phyloP scores from a whole-genome alignment of 768 basidiomycete species.

The Phaffia tasmanica region DNA sequence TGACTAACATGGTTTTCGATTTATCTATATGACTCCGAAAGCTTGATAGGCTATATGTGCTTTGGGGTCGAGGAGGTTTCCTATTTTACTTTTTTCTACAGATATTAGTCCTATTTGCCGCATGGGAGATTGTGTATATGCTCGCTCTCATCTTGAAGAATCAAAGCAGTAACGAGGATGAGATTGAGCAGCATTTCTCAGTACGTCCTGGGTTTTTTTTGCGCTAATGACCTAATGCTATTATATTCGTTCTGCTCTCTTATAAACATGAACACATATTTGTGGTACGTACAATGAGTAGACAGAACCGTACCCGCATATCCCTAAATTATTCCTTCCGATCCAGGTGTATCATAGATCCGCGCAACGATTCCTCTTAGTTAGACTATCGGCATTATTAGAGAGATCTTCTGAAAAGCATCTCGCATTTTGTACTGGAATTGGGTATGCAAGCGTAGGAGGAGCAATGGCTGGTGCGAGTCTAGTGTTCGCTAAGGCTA shows the following conservation, averaged over 20 bases:
- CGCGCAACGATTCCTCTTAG: not conserved
- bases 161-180: not conserved
- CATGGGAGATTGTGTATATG: conserved; percentile 6
- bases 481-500: conserved; percentile 15
- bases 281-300: not conserved
- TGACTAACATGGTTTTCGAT: too few relatives aligned
- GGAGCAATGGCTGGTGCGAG: conserved; percentile 13
- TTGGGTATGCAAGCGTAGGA: conserved; percentile 17
- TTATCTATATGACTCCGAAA: not conserved
- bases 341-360: not conserved
- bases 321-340: conserved; percentile 5
- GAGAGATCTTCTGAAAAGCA: not conserved
- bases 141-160: conserved; percentile 11
- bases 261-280: not conserved
- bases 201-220: not conserved
- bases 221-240: not conserved
- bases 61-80: conserved; percentile 13
- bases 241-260: not conserved
- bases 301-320: not conserved
- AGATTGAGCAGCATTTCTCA: conserved; percentile 4
- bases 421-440: conserved; percentile 8
- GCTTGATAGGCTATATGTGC: conserved; percentile 13
- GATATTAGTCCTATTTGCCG: not conserved
- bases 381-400: not conserved
- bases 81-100: conserved; percentile 24